These are phyloP conservation scores for Aspergillus sojae DNA, from an alignment of 2,329 filamentous ascomycete species.

Conservation along the genomic window DNA sequence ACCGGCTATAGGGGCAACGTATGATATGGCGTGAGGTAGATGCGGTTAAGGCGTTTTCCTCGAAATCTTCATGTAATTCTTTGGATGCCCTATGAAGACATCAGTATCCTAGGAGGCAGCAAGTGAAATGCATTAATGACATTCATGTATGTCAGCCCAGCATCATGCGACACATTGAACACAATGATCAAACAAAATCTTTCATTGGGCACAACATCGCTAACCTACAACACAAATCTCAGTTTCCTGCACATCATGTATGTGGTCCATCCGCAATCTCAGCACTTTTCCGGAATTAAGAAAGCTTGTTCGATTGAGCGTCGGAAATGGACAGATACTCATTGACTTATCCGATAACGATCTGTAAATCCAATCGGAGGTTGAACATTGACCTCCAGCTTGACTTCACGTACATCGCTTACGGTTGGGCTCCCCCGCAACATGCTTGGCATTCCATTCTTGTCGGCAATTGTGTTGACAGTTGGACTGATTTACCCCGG, in stretches of 20 bases:
- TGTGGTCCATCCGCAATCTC: background rate
- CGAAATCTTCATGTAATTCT: background rate
- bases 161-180: background rate
- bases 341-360: background rate
- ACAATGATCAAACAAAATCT: background rate
- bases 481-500: background rate
- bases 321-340: background rate
- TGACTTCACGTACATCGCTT: background rate
- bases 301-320: background rate
- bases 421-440: background rate
- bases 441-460: background rate
- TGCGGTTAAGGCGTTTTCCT: background rate
- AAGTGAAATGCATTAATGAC: too few species aligned
- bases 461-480: background rate
- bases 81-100: background rate
- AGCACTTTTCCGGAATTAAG: background rate
- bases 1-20: background rate
- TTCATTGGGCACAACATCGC: background rate
- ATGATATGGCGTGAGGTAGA: background rate
- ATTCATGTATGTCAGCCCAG: too few species aligned
- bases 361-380: background rate
- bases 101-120: too few species aligned
- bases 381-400: background rate
- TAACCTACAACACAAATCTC: background rate
- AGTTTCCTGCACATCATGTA: background rate